Conservation (phyloP, 2,329 filamentous ascomycete genomes). For the Microsporum audouinii region DNA sequence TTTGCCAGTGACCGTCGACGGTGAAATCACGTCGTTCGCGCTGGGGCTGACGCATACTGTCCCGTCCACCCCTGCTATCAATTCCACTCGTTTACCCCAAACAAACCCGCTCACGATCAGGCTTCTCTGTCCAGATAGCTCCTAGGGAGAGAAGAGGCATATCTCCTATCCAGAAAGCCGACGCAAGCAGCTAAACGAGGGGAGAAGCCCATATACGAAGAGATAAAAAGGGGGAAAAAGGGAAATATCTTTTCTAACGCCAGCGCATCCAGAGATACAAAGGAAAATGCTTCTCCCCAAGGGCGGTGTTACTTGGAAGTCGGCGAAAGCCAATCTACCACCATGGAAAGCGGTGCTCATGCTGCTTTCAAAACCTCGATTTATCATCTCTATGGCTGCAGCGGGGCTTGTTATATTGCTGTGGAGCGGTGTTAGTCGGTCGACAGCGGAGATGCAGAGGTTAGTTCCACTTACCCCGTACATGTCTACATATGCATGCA, state of each 20-base stretch:
- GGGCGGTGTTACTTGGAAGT: constrained; percentile 85
- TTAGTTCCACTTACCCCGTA: constrained; percentile 36
- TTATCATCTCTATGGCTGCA: constrained; percentile 62
- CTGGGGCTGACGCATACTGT: not conserved
- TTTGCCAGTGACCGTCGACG: not conserved
- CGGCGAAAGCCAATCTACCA: constrained; percentile 66
- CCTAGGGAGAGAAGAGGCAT: not conserved
- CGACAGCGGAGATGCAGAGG: constrained; percentile 84
- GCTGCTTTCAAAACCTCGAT: constrained; percentile 63
- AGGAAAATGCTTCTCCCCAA: constrained; percentile 67
- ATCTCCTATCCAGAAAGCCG: not conserved
- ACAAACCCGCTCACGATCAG: not conserved
- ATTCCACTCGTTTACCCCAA: not conserved
- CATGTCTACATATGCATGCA: not conserved
- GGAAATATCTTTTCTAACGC: not conserved
- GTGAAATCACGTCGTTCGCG: not conserved
- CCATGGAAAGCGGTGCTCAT: constrained; percentile 60
- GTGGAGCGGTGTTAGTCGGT: constrained; percentile 75
- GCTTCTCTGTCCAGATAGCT: not conserved
- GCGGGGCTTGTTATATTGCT: constrained; percentile 62
- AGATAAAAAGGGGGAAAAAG: not conserved
- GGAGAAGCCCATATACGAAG: not conserved
- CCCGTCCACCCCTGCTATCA: not conserved
- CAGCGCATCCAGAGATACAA: not conserved
- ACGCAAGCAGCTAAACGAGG: not conserved